Conservation (phyloP, 345 rosid species). For the Salix koriyanagi region DNA sequence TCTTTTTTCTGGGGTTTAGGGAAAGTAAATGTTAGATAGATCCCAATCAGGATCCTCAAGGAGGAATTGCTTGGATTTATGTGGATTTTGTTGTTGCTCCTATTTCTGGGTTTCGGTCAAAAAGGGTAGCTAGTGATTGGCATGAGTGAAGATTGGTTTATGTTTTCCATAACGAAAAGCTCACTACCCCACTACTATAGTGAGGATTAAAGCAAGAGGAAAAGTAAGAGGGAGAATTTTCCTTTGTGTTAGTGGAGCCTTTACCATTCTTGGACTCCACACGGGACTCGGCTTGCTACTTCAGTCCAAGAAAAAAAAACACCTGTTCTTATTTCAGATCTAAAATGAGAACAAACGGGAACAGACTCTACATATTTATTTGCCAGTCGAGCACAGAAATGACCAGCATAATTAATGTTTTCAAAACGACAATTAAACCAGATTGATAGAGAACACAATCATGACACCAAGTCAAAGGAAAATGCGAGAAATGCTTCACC, state of each 20-base stretch:
- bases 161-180: conserved; percentile 19
- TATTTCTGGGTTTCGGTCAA: conserved; percentile 20
- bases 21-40: conserved; percentile 32
- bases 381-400: neutral
- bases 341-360: neutral
- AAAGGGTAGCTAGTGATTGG: conserved; percentile 13
- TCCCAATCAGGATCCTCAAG: conserved; percentile 25
- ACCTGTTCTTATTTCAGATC: conserved; percentile 4
- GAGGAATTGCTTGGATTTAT: conserved; percentile 6
- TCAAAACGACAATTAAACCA: neutral
- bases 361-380: neutral
- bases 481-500: neutral
- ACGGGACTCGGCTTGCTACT: neutral
- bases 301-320: conserved; percentile 7
- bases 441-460: neutral
- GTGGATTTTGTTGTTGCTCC: conserved; percentile 9
- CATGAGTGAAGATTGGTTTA: conserved; percentile 17
- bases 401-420: neutral
- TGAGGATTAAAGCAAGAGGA: conserved; percentile 5
- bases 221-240: conserved; percentile 17
- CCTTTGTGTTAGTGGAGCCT: conserved; percentile 26
- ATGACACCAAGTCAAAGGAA: conserved; percentile 8
- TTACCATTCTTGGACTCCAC: conserved; percentile 15
- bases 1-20: conserved; percentile 17
- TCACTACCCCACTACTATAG: neutral